Evolutionary conservation across 371 early-diverging fungal genomes (phyloP).

Genomic region (Mucor indicus): DNA sequence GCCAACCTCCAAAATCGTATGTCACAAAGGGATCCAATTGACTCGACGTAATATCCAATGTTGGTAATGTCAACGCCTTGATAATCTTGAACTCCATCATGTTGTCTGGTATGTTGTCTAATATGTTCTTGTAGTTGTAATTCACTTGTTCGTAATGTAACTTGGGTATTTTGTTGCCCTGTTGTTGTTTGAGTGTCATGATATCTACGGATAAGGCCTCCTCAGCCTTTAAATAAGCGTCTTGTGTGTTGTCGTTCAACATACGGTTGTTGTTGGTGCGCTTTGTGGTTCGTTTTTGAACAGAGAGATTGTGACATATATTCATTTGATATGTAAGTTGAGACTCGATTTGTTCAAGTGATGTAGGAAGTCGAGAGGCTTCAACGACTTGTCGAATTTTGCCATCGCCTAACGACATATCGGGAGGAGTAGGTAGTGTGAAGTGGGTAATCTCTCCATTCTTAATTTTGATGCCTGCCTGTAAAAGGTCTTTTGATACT

Average conservation of each 20-base stretch:
- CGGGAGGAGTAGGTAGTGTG: constrained; percentile 24
- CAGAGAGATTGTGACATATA: constrained; percentile 58
- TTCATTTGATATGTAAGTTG: constrained; percentile 62
- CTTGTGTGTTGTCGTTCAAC: constrained; percentile 3
- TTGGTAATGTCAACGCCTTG: constrained; percentile 54
- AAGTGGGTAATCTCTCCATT: constrained; percentile 22
- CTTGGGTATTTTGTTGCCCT: constrained; percentile 27
- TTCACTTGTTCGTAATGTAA: constrained; percentile 63
- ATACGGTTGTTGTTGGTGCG: constrained; percentile 5
- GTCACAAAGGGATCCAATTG: constrained; percentile 66
- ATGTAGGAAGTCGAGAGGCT: constrained; percentile 12
- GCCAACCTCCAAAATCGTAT: constrained; percentile 77
- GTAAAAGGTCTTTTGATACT: constrained; percentile 41
- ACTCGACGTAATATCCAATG: constrained; percentile 48
- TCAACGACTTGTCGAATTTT: constrained; percentile 32
- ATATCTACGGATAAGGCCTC: constrained; percentile 59
- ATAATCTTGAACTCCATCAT: constrained; percentile 66
- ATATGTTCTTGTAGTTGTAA: constrained; percentile 55
- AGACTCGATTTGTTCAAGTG: constrained; percentile 44
- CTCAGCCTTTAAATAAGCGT: constrained; percentile 52
- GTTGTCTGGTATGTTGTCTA: constrained; percentile 59
- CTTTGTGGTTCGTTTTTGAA: constrained; percentile 35
- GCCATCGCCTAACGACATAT: constrained; percentile 36
- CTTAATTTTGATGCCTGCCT: constrained; percentile 31
- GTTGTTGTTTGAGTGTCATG: constrained; percentile 8